A percentile compares a stretch with the other conserved stretches of the same genome.
These are phyloP conservation scores for Epichloe aotearoae DNA, from an alignment of 2,329 filamentous ascomycete species.

Conservation along the genomic window DNA sequence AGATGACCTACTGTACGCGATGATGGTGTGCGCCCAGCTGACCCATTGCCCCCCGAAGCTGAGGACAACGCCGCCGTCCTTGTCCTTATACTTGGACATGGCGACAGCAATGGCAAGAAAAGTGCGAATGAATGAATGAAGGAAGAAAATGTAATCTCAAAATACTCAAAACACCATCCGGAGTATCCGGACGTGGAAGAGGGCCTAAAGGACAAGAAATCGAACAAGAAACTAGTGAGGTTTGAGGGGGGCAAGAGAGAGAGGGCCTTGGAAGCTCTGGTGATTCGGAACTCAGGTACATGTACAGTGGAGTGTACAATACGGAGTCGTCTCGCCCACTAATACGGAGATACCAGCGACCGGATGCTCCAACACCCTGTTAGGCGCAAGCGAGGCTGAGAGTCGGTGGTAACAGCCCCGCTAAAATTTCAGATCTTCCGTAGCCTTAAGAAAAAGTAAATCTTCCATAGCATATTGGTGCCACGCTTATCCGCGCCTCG, in stretches of 20 bases:
- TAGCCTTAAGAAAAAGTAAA: constrained; percentile 12
- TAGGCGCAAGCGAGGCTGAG: constrained; percentile 3
- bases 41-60: constrained; percentile 77
- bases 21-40: constrained; percentile 70
- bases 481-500: not conserved
- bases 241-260: constrained; percentile 2
- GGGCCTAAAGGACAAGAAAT: constrained; percentile 1
- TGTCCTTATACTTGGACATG: constrained; percentile 47
- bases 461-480: constrained; percentile 42
- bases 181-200: constrained; percentile 14
- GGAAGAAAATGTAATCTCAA: not conserved
- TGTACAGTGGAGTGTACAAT: too few relatives aligned
- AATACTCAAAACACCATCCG: constrained; percentile 17
- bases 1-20: constrained; percentile 60
- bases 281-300: too few relatives aligned
- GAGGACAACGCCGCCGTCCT: constrained; percentile 45
- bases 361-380: not conserved
- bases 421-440: constrained; percentile 11
- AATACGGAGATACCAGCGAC: not conserved
- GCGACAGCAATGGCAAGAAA: constrained; percentile 11
- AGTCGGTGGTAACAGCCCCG: constrained; percentile 5
- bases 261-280: constrained; percentile 5
- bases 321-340: too few relatives aligned
- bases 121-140: constrained; percentile 7
- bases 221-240: not conserved